Evolutionary conservation across 2,329 filamentous ascomycete species (phyloP), one percentile per base, ranked within the genome.

Genomic region (Mariannaea elegans): DNA sequence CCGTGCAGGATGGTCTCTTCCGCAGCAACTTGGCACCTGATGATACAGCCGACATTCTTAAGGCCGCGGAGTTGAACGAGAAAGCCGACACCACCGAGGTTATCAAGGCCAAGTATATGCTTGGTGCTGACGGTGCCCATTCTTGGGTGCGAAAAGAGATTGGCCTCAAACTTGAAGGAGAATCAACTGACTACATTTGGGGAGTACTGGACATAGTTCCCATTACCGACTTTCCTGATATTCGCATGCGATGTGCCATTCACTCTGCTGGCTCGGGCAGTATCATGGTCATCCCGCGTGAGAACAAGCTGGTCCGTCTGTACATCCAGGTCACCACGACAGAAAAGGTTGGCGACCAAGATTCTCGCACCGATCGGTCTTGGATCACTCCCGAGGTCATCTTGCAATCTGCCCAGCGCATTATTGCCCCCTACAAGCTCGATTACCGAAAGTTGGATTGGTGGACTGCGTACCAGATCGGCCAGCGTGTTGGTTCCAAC

Each of bases 401-500:
- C 7, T 56, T 66, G 2, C 65, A 75, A 3, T 78, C 81, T 0
- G 85, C 86, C 0, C 75, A 77, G 32, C 75, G 73, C 0, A 84
- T 89, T 38, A 83, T 90, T 49, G 62, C 72, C 0, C 86, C 86
- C 0, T 88, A 87, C 56, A 72, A 63, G 7, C 68, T 83, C 1
- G 71, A 75, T 1, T 76, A 89, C 45, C 56, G 61, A 0, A 47
- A 61, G 4, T 44, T 64, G 0, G 64, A 62, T 5, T 72, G 70
- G 70, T 73, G 65, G 67, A 67, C 72, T 0, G 68, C 72, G 4
- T 75, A 89, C 50, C 85, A 90, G 61, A 89, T 91, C 44, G 88
- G 88, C 0, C 88, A 91, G 69, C 80, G 89, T 0, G 49, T 69
- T 1, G 59, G 64, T 0, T 62, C 69, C 0, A 61, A 56, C 2